Base-by-base conservation (phyloP, 2,329 filamentous ascomycete species). In the Alternaria ethzedia region DNA sequence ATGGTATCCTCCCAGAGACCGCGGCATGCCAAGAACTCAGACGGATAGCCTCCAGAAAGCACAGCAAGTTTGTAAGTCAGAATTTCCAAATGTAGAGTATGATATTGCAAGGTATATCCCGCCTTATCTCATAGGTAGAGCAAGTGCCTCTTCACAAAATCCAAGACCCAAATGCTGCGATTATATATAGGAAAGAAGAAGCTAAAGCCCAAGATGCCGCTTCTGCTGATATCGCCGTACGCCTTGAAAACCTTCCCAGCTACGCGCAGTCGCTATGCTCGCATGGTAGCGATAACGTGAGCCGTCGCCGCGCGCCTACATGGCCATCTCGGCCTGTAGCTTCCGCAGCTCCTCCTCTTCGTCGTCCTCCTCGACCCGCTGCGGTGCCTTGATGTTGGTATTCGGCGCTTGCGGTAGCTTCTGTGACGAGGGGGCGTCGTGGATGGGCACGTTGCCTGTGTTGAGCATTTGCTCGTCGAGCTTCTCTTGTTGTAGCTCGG, bases 291-390 rank as follows among this genome's bases (percentile, higher is more conserved):
- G 30, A 46, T 47, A 54, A 7, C 23, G 4, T 44, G 43, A 49
- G 20, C 54, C 41, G 1, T 2, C 5, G 15, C 11, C 12, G n/a
- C 11, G 17, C n/a, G 28, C 56, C 69, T 57, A 97, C 91, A 97
- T 97, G 69, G 94, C 94, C 95, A 98, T 98, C 82, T 97, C 95
- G 36, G 93, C 94, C 80, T 97, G 94, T 72, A 99, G 82, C 83
- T 96, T 97, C 81, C 91, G 89, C 77, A 98, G 85, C 83, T 98
- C 95, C 75, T 91, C 95, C 81, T 98, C 95, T 78, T 98, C 96
- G 86, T 98, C 95, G 80, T 97, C 94, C 80, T 97, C 93, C 78
- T 91, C 89, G 13, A 71, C 66, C 43, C 67, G 49, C 57, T 67
- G 66, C 6, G 65, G 54, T 59, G 76, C 70, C 63, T 71, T 70